Percentiles rank a stretch among this genome's conserved stretches.
These are phyloP conservation scores for Phaeosphaeria sp. DNA, from an alignment of 2,329 filamentous ascomycete genomes.

Conservation along the genomic window DNA sequence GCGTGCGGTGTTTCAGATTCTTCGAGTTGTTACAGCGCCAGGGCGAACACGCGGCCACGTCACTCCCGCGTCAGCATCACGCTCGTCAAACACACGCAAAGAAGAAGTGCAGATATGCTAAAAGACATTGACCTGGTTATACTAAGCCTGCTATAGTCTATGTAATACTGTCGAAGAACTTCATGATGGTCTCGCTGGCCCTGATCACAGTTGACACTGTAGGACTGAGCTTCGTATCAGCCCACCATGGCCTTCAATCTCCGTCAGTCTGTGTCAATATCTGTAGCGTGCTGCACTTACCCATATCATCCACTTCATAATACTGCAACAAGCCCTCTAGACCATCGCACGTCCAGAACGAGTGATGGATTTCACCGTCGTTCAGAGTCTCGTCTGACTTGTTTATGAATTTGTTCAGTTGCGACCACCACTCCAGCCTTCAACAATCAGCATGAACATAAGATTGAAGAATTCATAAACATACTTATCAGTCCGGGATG, in stretches of 20 bases:
- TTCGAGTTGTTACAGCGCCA: conserved; percentile 11
- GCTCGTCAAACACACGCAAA: neutral
- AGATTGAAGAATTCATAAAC: neutral
- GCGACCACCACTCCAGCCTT: conserved; percentile 52
- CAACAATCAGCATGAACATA: neutral
- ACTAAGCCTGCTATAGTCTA: neutral
- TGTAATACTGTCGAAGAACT: conserved; percentile 50
- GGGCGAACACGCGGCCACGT: neutral
- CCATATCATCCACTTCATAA: conserved; percentile 54
- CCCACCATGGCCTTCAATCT: conserved; percentile 51
- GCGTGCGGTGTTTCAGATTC: conserved; percentile 7
- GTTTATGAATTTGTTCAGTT: conserved; percentile 47
- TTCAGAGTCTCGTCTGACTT: conserved; percentile 44
- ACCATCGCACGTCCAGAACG: conserved; percentile 52
- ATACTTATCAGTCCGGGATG: conserved; percentile 41
- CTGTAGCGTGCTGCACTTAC: conserved; percentile 28
- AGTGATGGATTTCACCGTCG: conserved; percentile 52
- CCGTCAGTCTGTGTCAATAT: conserved; percentile 11
- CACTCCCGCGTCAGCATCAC: neutral
- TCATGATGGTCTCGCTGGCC: conserved; percentile 53
- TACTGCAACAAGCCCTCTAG: conserved; percentile 50
- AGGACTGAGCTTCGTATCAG: conserved; percentile 52
- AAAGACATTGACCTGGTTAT: neutral
- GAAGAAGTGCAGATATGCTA: neutral
- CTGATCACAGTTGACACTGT: conserved; percentile 52